Evolutionary conservation across 2,329 filamentous ascomycete species (phyloP), one percentile per base, ranked within the genome.

Genomic region (Diatrype stigma): DNA sequence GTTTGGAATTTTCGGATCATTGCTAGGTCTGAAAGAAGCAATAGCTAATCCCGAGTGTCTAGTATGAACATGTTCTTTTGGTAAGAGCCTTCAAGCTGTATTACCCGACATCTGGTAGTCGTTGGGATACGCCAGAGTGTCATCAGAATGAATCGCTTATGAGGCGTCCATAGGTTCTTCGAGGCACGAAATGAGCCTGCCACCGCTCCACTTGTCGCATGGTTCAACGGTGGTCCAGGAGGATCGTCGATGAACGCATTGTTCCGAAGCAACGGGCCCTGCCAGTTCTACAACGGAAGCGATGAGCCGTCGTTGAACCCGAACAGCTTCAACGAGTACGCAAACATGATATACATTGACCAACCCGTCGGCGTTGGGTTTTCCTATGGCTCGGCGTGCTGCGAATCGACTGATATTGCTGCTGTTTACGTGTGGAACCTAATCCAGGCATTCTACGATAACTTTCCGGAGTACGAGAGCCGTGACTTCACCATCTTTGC

Each of bases 391-490:
- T 64, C 57, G 5, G 58, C 64, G 34, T 55, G 56, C 16, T 67
- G 70, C 26, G 70, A 67, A 3, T 73, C 70, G 23, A 79, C 76
- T 3, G 66, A 68, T 8, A 71, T 69, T 2, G 75, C 76, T 11
- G 75, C 76, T 3, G 70, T 71, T 1, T 71, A 71, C 46, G 72
- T 83, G n/a, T 84, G 79, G 80, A 74, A 70, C 3, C 67, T 83
- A n/a, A 63, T 82, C 45, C 79, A 83, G 60, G 74, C 75, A 1
- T 88, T 84, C 73, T 81, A 84, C 49, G 73, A 78, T 4, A 77
- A 81, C 28, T 88, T 88, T 51, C 83, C 82, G 0, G 73, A 76
- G 28, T 86, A 87, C 60, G 75, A 79, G 62, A 77, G 78, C 3
- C 76, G 78, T 42, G 77, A 84, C 52, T 77, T 82, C 51, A 74